These are phyloP conservation scores for Condylostoma magnum DNA, from an alignment of 169 alveolate genomes.

Conservation along the genomic window DNA sequence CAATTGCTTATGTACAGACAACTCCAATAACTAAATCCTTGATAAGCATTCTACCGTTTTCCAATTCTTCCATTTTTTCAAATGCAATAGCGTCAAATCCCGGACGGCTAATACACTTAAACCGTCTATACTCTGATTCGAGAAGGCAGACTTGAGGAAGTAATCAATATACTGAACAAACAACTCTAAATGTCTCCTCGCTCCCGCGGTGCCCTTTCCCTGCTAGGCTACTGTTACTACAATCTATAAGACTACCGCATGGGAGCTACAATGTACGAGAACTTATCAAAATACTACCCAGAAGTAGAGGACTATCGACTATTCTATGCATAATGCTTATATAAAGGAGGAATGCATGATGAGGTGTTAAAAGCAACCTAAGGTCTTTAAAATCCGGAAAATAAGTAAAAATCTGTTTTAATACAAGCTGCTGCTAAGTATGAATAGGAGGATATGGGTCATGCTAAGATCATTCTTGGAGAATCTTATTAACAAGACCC, in stretches of 20 bases:
- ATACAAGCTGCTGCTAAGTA: constrained; percentile 76
- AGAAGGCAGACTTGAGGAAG: constrained; percentile 78
- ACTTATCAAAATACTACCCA: constrained; percentile 74
- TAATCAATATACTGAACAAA: constrained; percentile 60
- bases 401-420: constrained; percentile 53
- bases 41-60: too few species aligned
- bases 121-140: constrained; percentile 73
- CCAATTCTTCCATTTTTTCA: too few species aligned
- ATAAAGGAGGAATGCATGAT: constrained; percentile 73
- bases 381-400: constrained; percentile 54
- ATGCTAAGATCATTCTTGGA: constrained; percentile 67
- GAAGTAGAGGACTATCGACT: constrained; percentile 72
- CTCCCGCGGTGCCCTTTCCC: constrained; percentile 78
- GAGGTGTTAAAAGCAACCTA: constrained; percentile 71
- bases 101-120: constrained; percentile 82
- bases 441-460: constrained; percentile 76
- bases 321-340: constrained; percentile 73
- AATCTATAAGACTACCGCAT: constrained; percentile 40
- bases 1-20: too few species aligned
- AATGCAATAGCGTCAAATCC: constrained; percentile 45
- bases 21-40: too few species aligned
- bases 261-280: constrained; percentile 65
- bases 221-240: constrained; percentile 81
- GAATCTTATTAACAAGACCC: constrained; percentile 66
- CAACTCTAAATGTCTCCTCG: constrained; percentile 77